Evolutionary conservation across 306 rosid genomes (phyloP), one percentile per base, ranked within the genome.

Genomic region (Betula pendula): DNA sequence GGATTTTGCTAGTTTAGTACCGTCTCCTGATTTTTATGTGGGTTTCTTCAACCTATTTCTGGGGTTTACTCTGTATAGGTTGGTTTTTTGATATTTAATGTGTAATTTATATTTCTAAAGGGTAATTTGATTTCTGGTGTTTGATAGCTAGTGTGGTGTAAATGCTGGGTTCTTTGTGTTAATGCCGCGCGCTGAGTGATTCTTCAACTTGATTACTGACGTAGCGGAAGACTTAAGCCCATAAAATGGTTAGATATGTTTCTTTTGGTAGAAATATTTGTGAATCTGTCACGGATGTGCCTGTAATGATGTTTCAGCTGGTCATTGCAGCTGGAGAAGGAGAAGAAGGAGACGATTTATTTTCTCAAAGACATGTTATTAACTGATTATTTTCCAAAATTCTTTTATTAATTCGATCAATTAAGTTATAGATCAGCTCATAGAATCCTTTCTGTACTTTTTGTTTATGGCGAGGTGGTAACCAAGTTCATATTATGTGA

Each of bases 301-400:
- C 29, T 71, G 20, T 75, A 13, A n/a, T 71, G 51, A 35, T 63
- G 78, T 85, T 87, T 60, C 91, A 95, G 99, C 79, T 95, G 79
- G 79, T 95, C 97, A 95, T 48, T 80, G 90, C 82, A 84, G 88
- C 68, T 95, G 99, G 99, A 89, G 99, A n/a, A n/a, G 89, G 84
- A 90, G 16, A 90, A 92, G 75, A 92, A 85, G 83, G 92, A 90
- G 81, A 95, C 24, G 15, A 22, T n/a, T 56, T 56, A 56, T 8
- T 56, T 24, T 56, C 31, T 16, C 15, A 20, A 56, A 56, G 27
- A 56, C 27, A 56, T 24, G 13, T 20, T 20, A 20, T 56, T 33
- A 14, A 62, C 42, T 31, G 44, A 31, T 62, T 19, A 29, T 65
- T 65, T 65, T 65, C 7, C 3, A 4, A 38, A 29, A 10, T 35